Conservation (phyloP, 306 rosid species). For the Abrus pulchellus region DNA sequence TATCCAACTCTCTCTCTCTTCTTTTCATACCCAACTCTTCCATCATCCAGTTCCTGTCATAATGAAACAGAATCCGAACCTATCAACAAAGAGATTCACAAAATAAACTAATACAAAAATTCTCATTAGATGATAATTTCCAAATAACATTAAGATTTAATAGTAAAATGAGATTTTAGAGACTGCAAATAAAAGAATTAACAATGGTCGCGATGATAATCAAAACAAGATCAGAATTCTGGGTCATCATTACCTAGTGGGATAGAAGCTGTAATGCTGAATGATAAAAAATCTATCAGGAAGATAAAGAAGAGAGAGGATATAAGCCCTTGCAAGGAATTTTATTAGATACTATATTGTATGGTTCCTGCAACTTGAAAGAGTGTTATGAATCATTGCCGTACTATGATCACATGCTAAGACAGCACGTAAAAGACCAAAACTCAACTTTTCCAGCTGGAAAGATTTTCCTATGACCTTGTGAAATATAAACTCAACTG, state of each 20-base stretch:
- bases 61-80: too few relatives aligned
- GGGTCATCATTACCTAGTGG: slow-evolving; percentile 2
- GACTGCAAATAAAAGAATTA: background rate
- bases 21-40: too few relatives aligned
- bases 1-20: too few relatives aligned
- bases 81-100: background rate
- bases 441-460: slow-evolving; percentile 15
- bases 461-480: background rate
- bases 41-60: too few relatives aligned
- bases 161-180: background rate
- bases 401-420: background rate
- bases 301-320: background rate
- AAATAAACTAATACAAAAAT: background rate
- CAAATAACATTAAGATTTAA: background rate
- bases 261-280: background rate
- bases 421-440: slow-evolving; percentile 16
- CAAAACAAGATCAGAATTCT: background rate
- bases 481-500: background rate
- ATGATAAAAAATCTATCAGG: background rate
- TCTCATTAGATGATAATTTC: background rate
- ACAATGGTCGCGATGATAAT: background rate
- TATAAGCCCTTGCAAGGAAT: background rate
- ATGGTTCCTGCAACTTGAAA: background rate
- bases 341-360: background rate
- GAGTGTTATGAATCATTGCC: background rate